Evolutionary conservation across 305 asterid species (phyloP).

Genomic region (Rubia balearica): DNA sequence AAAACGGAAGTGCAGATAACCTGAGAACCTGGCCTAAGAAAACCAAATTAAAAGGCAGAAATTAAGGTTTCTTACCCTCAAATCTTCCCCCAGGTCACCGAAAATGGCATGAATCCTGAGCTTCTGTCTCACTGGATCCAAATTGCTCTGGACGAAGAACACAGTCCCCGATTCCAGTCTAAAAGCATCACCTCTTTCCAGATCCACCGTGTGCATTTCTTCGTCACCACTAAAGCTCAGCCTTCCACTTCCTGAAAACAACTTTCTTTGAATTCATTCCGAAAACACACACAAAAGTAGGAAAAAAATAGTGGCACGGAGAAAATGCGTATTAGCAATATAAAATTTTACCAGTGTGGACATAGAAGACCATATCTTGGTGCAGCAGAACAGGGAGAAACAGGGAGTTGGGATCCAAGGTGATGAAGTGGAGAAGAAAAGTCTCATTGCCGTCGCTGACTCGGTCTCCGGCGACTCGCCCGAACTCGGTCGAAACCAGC

Average conservation of each 20-base stretch:
- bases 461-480: conserved; percentile 48
- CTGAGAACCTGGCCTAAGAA: background rate
- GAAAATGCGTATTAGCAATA: background rate
- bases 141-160: conserved; percentile 60
- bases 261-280: background rate
- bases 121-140: conserved; percentile 42
- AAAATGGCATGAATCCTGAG: conserved; percentile 68
- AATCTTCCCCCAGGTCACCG: conserved; percentile 28
- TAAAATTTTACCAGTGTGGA: conserved; percentile 50
- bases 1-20: too few relatives aligned
- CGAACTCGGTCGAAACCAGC: conserved; percentile 47
- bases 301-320: background rate
- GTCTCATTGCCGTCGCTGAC: conserved; percentile 35
- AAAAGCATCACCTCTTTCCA: conserved; percentile 56
- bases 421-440: conserved; percentile 66
- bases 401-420: conserved; percentile 71
- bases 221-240: conserved; percentile 56
- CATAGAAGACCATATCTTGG: conserved; percentile 76
- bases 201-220: conserved; percentile 20
- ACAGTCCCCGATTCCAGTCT: conserved; percentile 46
- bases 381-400: conserved; percentile 71
- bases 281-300: too few relatives aligned
- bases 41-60: background rate
- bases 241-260: conserved; percentile 57
- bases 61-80: conserved; percentile 23